Percentiles rank a stretch among this genome's conserved stretches.
phyloP scores from a whole-genome alignment of 2,329 filamentous ascomycete species.

The Oidium heveae region DNA sequence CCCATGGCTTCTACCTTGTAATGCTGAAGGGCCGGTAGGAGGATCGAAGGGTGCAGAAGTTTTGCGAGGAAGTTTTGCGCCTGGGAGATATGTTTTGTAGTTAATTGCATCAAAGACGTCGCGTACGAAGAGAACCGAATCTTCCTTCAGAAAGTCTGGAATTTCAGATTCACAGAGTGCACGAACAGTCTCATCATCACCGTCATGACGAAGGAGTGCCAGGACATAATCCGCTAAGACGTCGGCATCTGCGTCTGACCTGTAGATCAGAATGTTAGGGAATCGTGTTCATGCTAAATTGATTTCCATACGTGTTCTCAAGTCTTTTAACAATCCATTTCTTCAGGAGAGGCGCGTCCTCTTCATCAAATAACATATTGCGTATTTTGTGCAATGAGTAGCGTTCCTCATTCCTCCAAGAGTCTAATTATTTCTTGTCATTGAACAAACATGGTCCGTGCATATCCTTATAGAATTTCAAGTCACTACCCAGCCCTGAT shows the following conservation, averaged over 20 bases:
- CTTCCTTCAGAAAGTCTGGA: conserved; percentile 48
- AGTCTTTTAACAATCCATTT: conserved; percentile 55
- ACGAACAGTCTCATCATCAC: conserved; percentile 35
- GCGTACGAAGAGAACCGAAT: conserved; percentile 36
- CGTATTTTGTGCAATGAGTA: too few species aligned
- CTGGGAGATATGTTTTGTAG: conserved; percentile 34
- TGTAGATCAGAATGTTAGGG: conserved; percentile 14
- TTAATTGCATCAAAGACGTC: conserved; percentile 43
- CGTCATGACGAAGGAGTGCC: conserved; percentile 47
- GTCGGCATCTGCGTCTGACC: conserved; percentile 56
- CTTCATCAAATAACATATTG: conserved; percentile 34
- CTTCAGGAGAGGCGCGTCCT: conserved; percentile 39
- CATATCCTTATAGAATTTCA: too few species aligned
- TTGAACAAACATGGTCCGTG: too few species aligned
- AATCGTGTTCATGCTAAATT: neutral
- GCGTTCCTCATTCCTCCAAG: too few species aligned
- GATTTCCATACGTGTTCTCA: conserved; percentile 38
- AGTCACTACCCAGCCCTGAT: too few species aligned
- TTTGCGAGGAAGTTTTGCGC: conserved; percentile 17
- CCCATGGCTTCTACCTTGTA: conserved; percentile 7
- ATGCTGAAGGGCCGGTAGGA: conserved; percentile 9
- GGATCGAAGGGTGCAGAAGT: conserved; percentile 8
- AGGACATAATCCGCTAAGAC: conserved; percentile 70
- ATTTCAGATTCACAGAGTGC: conserved; percentile 46
- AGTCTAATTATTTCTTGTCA: too few species aligned